A percentile compares a stretch with the other conserved stretches of the same genome.
Evolutionary conservation across 208 protist species (phyloP).

Genomic region (Plasmodiophora brassicae): DNA sequence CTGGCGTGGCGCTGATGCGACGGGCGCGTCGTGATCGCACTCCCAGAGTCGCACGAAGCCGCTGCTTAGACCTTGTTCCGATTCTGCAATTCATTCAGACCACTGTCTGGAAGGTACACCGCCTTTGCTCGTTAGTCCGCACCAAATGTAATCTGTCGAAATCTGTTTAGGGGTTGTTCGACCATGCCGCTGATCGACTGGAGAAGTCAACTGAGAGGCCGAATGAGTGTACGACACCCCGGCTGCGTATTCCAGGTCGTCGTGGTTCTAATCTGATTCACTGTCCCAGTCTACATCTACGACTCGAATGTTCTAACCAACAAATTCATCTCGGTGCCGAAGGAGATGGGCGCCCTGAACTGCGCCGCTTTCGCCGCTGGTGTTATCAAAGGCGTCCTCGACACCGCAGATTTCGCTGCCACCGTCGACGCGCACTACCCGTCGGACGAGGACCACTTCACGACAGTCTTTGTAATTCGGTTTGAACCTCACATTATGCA

Average conservation of each 20-base stretch:
- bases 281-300: slow-evolving; percentile 24
- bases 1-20: background rate
- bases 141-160: too few relatives aligned
- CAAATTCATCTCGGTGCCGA: slow-evolving; percentile 30
- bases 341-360: slow-evolving; percentile 28
- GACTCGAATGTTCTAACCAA: slow-evolving; percentile 16
- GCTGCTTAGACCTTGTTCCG: background rate
- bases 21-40: background rate
- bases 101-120: background rate
- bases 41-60: background rate
- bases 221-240: background rate
- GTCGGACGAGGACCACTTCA: background rate
- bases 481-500: background rate
- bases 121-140: too few relatives aligned
- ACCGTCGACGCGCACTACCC: background rate
- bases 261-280: background rate
- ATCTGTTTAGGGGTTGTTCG: slow-evolving; percentile 1
- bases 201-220: slow-evolving; percentile 5
- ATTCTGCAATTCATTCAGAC: slow-evolving; percentile 7
- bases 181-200: slow-evolving; percentile 26
- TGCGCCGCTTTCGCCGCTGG: slow-evolving; percentile 29
- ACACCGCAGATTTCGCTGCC: slow-evolving; percentile 2
- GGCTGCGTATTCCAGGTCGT: background rate
- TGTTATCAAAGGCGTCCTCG: slow-evolving; percentile 23
- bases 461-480: background rate